phyloP scores from a whole-genome alignment of 306 rosid genomes.

The Medicago ruthenica region DNA sequence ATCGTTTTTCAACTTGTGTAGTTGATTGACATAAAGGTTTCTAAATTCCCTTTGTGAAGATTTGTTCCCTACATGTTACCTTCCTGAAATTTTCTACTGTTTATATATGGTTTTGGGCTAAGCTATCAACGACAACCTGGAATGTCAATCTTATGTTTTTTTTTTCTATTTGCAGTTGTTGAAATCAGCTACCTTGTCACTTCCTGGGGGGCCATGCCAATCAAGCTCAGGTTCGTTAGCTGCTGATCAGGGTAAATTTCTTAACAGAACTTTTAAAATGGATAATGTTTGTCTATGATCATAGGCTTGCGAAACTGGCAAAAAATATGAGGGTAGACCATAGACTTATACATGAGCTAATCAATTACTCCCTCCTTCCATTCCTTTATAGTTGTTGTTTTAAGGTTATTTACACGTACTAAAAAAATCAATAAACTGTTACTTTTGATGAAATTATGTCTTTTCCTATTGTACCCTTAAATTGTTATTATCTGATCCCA shows the following conservation, averaged over 20 bases:
- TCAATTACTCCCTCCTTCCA: not conserved
- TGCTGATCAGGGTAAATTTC: slow-evolving; percentile 33
- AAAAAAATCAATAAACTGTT: too few relatives aligned
- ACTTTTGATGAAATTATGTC: too few relatives aligned
- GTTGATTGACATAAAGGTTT: not conserved
- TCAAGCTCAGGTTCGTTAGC: not conserved
- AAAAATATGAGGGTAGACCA: not conserved
- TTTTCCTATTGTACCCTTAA: too few relatives aligned
- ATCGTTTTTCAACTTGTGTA: slow-evolving; percentile 8
- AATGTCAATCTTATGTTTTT: slow-evolving; percentile 16
- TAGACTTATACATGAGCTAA: slow-evolving; percentile 10
- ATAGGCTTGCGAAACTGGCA: not conserved
- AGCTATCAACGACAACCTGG: not conserved
- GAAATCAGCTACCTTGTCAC: not conserved
- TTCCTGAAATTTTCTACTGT: not conserved
- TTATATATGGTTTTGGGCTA: slow-evolving; percentile 6
- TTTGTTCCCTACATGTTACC: not conserved
- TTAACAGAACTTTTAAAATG: slow-evolving; percentile 11
- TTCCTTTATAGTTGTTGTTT: too few relatives aligned
- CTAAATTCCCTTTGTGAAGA: slow-evolving; percentile 11
- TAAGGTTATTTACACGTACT: too few relatives aligned
- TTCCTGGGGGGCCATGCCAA: not conserved
- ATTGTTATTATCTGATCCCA: too few relatives aligned
- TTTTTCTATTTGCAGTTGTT: slow-evolving; percentile 16
- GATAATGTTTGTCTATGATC: not conserved